Evolutionary conservation across 2,329 filamentous ascomycete genomes (phyloP), one percentile per base, ranked within the genome.

Genomic region (Myrmaecium sp.): DNA sequence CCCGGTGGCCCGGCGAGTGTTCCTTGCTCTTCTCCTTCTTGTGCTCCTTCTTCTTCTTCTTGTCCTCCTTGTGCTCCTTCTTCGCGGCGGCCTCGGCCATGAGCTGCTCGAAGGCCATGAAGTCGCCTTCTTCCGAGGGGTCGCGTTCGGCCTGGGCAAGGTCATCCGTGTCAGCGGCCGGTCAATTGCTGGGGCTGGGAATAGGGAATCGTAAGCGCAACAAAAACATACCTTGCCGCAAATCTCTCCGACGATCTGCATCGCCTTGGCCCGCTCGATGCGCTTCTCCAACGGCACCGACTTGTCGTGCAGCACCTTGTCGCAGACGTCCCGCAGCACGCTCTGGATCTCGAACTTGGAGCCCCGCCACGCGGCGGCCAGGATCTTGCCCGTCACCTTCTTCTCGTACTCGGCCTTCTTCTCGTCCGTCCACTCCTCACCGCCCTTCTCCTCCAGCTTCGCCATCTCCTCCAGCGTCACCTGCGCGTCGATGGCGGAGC

Each of bases 401-500:
- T 86, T 76, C 63, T 95, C 89, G 44, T 92, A 94, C 58, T 98
- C 89, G 21, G 75, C 74, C 57, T 84, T 83, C 62, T 79, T 84
- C 70, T 95, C 89, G 35, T 98, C 89, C 1, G 89, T 95, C 89
- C 89, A 98, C 34, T 93, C 83, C 30, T 94, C 89, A 26, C 89
- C 89, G 28, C 86, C 89, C 44, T 75, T 74, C 60, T 94, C 80
- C 58, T 98, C 89, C 55, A 86, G 65, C 51, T 86, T 83, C 29
- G 83, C 84, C 89, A 98, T 95, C 54, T 94, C 86, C 60, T 98
- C 86, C 72, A 98, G 93, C 33, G 84, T 93, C 61, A 93, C 77
- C 59, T 98, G 89, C 14, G 89, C 89, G 47, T 94, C 84, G 37
- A 98, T 92, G 20, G 89, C 89, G 27, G 81, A 91, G 36, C 74